Percentiles rank a stretch among this genome's conserved stretches.
phyloP scores from a whole-genome alignment of 176 grass and related monocot species.

The Phragmites australis region DNA sequence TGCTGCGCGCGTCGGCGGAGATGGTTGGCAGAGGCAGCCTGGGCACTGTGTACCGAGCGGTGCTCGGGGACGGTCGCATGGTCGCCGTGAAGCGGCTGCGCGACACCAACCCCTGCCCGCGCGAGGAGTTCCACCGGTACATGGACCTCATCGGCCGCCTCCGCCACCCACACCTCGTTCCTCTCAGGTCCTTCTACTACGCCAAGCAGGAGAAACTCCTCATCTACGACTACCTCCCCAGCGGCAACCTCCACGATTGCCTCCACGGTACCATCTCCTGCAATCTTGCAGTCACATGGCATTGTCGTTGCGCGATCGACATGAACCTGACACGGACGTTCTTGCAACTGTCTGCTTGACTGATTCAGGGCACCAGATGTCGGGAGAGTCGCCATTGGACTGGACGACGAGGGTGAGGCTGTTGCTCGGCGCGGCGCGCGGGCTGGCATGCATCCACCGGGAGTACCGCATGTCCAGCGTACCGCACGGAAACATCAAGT shows the following conservation, averaged over 20 bases:
- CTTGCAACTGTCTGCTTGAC: neutral
- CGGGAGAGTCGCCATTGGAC: constrained; percentile 57
- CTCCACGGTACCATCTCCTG: constrained; percentile 50
- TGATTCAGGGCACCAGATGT: constrained; percentile 49
- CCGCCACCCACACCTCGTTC: constrained; percentile 71
- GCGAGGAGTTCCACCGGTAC: constrained; percentile 76
- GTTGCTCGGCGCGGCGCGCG: constrained; percentile 56
- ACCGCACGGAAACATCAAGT: constrained; percentile 79
- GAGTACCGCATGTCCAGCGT: constrained; percentile 53
- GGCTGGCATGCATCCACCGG: constrained; percentile 63
- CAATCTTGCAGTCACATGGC: no score
- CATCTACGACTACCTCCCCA: constrained; percentile 85
- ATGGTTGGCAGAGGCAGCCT: constrained; percentile 78
- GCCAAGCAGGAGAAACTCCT: constrained; percentile 93
- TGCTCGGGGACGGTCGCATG: constrained; percentile 69
- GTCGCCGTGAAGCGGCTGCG: constrained; percentile 80
- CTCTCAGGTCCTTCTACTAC: constrained; percentile 80
- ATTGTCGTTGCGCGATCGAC: neutral
- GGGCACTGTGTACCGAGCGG: constrained; percentile 86
- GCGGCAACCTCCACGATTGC: constrained; percentile 68
- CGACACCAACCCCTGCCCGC: constrained; percentile 67
- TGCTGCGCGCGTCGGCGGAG: constrained; percentile 84
- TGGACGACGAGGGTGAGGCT: constrained; percentile 63
- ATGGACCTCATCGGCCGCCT: constrained; percentile 91
- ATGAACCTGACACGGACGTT: neutral